phyloP scores from a whole-genome alignment of 805 yeast species.

The Hanseniaspora vineae region DNA sequence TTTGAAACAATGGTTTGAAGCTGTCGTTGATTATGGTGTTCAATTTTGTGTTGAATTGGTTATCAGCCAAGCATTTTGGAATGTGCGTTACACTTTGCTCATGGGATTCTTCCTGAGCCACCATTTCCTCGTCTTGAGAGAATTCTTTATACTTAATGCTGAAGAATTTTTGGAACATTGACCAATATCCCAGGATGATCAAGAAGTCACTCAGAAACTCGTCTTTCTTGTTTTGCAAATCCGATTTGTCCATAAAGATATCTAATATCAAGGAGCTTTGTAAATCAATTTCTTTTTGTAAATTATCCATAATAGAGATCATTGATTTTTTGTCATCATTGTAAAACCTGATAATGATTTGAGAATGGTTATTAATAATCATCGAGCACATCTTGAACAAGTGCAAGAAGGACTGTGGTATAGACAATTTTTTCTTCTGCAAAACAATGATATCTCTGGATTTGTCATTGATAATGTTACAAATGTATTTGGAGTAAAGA shows the following conservation, averaged over 20 bases:
- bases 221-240: slow-evolving; percentile 17
- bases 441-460: slow-evolving; percentile 50
- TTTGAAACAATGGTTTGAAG: slow-evolving; percentile 46
- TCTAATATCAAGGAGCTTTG: slow-evolving; percentile 84
- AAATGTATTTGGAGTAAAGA: slow-evolving; percentile 75
- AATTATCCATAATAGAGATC: slow-evolving; percentile 50
- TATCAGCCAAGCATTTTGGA: slow-evolving; percentile 17
- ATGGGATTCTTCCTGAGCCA: background rate
- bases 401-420: slow-evolving; percentile 46
- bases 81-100: slow-evolving; percentile 3
- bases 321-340: slow-evolving; percentile 39
- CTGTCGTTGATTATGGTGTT: slow-evolving; percentile 19
- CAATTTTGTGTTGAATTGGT: slow-evolving; percentile 16
- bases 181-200: slow-evolving; percentile 75
- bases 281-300: slow-evolving; percentile 83
- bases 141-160: slow-evolving; percentile 53
- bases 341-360: slow-evolving; percentile 61
- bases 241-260: slow-evolving; percentile 33
- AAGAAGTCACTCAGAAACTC: slow-evolving; percentile 52
- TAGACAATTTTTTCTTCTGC: slow-evolving; percentile 32
- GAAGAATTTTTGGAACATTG: slow-evolving; percentile 61
- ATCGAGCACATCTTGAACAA: slow-evolving; percentile 75
- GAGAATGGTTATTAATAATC: slow-evolving; percentile 77
- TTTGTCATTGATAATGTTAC: slow-evolving; percentile 71
- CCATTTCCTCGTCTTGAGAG: background rate